Evolutionary conservation across 129 eudicot genomes (phyloP), one percentile per base, ranked within the genome.

Genomic region (Centella asiatica): DNA sequence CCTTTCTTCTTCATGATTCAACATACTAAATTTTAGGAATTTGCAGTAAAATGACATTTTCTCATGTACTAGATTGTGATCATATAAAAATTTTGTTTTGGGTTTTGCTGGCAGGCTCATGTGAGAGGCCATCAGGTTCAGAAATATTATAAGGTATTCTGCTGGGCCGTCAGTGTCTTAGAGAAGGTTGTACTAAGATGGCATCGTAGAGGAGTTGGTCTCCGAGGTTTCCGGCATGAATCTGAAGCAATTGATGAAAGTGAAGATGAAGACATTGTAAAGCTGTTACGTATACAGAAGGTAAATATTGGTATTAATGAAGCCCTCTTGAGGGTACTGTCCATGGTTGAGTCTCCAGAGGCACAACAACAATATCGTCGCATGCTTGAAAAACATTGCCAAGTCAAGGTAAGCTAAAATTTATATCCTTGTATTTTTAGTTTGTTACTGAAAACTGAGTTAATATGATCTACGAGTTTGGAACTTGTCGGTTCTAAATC

Each of bases 321-420:
- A 67, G 94, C 98, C 23, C 83, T 86, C 45, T 74, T 86, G 1
- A 78, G 90, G 64, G 99, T 92, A 60, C 70, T 82, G 47, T 87
- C 82, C 11, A 84, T 92, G 99, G 92, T 87, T 17, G 86, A 82
- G n/a, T 87, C 85, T 26, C 84, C 85, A 66, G 76, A 64, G 19
- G 99, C 99, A n/a, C 88, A 83, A n/a, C 87, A 90, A 65, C 97
- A 90, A 61, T 90, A 90, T 64, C 79, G 78, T 15, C 97, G 97
- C 59, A 70, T 90, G 83, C 96, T 87, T 65, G 80, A 77, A 52
- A 78, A 76, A 71, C 82, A 79, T 53, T 88, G 86, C 18, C 86
- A 93, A 72, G 92, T 85, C 64, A 87, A 87, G 99, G 96, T 85
- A 65, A 68, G 22, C 6, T 1, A 60, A 44, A 2, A 27, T 42